These are phyloP conservation scores for Leptomonas seymouri DNA, from an alignment of 208 protist genomes.

Conservation along the genomic window DNA sequence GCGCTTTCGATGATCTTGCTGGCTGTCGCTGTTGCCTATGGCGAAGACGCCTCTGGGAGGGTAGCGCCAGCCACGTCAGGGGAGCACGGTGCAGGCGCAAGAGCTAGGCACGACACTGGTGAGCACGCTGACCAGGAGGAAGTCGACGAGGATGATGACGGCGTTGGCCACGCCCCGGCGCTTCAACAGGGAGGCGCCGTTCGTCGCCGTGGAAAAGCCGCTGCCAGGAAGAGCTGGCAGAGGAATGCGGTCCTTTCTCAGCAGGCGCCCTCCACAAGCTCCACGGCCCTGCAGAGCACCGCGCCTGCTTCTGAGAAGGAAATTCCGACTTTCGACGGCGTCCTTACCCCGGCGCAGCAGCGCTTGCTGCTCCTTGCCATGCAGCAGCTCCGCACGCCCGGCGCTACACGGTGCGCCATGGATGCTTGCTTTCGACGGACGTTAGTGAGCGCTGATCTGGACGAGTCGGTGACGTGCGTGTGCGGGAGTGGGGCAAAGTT, in stretches of 20 bases:
- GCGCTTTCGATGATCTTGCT: slow-evolving; percentile 29
- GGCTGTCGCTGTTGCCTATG: background rate
- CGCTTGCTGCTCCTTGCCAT: slow-evolving; percentile 31
- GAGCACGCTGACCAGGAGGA: too few species aligned
- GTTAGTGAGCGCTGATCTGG: slow-evolving; percentile 26
- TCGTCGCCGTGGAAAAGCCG: background rate
- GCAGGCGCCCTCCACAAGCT: background rate
- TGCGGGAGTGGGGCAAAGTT: slow-evolving; percentile 60
- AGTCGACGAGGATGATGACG: background rate
- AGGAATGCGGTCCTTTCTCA: background rate
- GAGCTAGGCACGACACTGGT: background rate
- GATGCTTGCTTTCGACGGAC: slow-evolving; percentile 38
- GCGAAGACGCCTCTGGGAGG: background rate
- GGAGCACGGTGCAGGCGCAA: background rate
- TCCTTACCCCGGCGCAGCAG: slow-evolving; percentile 15
- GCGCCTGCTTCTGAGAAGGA: background rate
- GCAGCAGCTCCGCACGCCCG: slow-evolving; percentile 37
- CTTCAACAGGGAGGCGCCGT: background rate
- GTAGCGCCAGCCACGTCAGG: background rate
- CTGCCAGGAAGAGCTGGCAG: background rate
- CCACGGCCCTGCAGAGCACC: background rate
- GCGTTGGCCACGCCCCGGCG: background rate
- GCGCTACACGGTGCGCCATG: slow-evolving; percentile 52
- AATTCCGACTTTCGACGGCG: background rate
- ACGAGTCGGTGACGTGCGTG: slow-evolving; percentile 24